These are phyloP conservation scores for Claviceps paspali DNA, from an alignment of 2,329 filamentous ascomycete species.

Conservation along the genomic window DNA sequence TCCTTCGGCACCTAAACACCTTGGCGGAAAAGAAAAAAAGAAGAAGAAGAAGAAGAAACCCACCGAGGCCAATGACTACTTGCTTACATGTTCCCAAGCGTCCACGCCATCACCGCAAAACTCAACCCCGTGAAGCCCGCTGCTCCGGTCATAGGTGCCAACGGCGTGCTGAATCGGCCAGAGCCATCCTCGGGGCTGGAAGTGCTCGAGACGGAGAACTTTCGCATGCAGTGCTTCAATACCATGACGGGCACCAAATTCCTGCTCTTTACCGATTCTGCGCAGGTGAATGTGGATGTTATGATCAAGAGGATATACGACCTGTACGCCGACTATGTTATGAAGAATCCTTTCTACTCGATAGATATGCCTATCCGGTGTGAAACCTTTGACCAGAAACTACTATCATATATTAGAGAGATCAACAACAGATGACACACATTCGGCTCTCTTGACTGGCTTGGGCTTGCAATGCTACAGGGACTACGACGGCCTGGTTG, in stretches of 20 bases:
- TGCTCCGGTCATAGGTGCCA: slow-evolving; percentile 19
- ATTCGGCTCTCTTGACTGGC: background rate
- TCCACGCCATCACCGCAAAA: slow-evolving; percentile 54
- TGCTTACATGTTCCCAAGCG: slow-evolving; percentile 24
- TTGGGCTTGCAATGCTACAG: too few relatives aligned
- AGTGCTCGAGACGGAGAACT: slow-evolving; percentile 85
- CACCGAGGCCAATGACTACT: background rate
- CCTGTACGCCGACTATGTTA: slow-evolving; percentile 90
- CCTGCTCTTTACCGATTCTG: slow-evolving; percentile 79
- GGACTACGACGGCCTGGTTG: too few relatives aligned
- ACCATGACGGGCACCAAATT: slow-evolving; percentile 94
- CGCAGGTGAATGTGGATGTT: slow-evolving; percentile 73
- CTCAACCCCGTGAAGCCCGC: slow-evolving; percentile 38
- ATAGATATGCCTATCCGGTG: slow-evolving; percentile 94
- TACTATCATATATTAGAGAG: slow-evolving; percentile 65
- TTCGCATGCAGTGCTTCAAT: slow-evolving; percentile 90
- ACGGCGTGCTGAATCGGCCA: slow-evolving; percentile 30
- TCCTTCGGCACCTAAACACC: too few relatives aligned
- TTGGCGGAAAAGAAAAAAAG: too few relatives aligned
- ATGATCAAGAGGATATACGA: slow-evolving; percentile 82
- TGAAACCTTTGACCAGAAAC: slow-evolving; percentile 82
- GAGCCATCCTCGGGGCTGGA: slow-evolving; percentile 68
- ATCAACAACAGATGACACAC: slow-evolving; percentile 40
- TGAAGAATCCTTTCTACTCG: slow-evolving; percentile 99
- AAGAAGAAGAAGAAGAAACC: background rate